Evolutionary conservation across 345 rosid genomes (phyloP).

Genomic region (Ailanthus altissimus): DNA sequence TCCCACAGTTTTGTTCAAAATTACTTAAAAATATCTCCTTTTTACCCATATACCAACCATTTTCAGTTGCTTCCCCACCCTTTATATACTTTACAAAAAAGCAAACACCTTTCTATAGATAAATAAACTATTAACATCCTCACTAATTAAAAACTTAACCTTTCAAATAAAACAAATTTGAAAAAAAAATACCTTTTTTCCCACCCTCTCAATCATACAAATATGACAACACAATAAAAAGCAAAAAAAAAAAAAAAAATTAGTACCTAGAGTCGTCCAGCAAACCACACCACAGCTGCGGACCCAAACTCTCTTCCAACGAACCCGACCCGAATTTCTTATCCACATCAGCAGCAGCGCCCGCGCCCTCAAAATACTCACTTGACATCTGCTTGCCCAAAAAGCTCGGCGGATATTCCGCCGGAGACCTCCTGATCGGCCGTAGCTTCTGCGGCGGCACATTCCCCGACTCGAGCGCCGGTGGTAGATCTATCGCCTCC

Average conservation of each 20-base stretch:
- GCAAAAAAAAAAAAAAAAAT: background rate
- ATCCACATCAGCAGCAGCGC: background rate
- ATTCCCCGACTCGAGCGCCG: background rate
- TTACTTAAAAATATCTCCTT: background rate
- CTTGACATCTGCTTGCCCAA: background rate
- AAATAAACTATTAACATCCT: background rate
- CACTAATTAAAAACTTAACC: background rate
- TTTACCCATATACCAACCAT: background rate
- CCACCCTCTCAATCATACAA: background rate
- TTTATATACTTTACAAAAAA: conserved; percentile 2
- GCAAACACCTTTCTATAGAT: background rate
- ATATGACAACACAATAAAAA: background rate
- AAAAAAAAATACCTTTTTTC: too few species aligned
- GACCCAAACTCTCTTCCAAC: conserved; percentile 7
- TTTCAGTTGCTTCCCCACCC: background rate
- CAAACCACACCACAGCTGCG: background rate
- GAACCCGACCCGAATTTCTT: background rate
- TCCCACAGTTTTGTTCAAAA: background rate
- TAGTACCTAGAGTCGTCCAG: conserved; percentile 18
- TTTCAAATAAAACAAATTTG: background rate
- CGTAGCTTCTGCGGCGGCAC: conserved; percentile 23
- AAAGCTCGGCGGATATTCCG: conserved; percentile 7
- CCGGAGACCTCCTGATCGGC: conserved; percentile 17
- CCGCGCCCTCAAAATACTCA: background rate
- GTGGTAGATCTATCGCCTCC: background rate